Percentiles rank a stretch among this genome's conserved stretches.
phyloP scores from a whole-genome alignment of 352 stramenopile genomes.

The Saprolegnia parasitica region DNA sequence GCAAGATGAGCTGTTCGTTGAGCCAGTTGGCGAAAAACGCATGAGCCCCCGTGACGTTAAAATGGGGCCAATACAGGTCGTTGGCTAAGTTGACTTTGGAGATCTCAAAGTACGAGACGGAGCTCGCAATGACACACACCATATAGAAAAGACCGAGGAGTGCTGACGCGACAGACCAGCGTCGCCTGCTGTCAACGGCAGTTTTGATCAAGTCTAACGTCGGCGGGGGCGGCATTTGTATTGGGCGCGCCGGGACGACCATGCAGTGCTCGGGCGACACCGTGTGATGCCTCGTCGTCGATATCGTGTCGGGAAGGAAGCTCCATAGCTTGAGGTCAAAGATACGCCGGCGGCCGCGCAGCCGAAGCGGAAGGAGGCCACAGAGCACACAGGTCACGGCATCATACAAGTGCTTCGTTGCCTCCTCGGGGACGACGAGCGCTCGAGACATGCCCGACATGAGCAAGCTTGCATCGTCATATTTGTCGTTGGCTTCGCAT shows the following conservation, averaged over 20 bases:
- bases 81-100: constrained; percentile 15
- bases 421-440: no score
- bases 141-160: no score
- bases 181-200: no score
- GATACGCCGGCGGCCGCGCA: not conserved
- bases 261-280: no score
- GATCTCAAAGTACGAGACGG: constrained; percentile 17
- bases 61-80: constrained; percentile 4
- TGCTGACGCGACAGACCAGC: no score
- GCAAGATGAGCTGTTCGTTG: constrained; percentile 15
- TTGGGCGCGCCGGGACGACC: no score
- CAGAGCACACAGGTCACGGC: not conserved
- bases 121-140: not conserved
- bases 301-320: not conserved
- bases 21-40: constrained; percentile 17
- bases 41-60: constrained; percentile 13
- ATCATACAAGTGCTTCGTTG: no score
- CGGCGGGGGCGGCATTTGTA: no score
- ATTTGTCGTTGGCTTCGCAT: not conserved
- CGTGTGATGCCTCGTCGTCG: no score
- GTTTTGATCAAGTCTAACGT: no score
- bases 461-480: not conserved
- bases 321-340: constrained; percentile 24
- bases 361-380: not conserved
- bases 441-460: no score